Base-by-base conservation (phyloP, 441 rosid species). In the Pelargonium fulgidum region DNA sequence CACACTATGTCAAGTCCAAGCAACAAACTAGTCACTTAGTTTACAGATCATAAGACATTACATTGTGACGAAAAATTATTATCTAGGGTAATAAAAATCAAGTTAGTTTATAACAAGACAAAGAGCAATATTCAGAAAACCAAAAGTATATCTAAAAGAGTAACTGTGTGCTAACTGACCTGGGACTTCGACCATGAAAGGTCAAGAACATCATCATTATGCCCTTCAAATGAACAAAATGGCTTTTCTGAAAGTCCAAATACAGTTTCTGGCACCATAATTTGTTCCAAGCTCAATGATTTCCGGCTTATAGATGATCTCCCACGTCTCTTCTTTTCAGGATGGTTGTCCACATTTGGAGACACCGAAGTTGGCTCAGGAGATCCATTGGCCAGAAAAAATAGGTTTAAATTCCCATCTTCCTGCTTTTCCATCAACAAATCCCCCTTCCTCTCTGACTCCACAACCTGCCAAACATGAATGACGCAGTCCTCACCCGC, bases 131-230 rank as follows among this genome's bases (percentile, higher is more conserved):
- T 19, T 26, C 24, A 24, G 33, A 10, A 62, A 26, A 3, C 3
- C n/a, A 67, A 17, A 48, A 48, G 2, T 1, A 26, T 7, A 26
- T 17, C 2, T 11, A 33, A 45, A 3, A 66, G 33, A 70, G 59
- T 12, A 19, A 42, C 9, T 58, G 39, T 65, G 39, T 13, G 62
- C 45, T 13, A 44, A 76, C 84, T 70, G 62, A 88, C 93, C 93
- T 80, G 89, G 62, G 89, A 82, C 70, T 85, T 82, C 45, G 93
- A 86, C 93, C 93, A 88, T 2, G 93, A 85, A 54, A 88, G 85
- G 68, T 88, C 93, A 22, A 88, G 93, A 36, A 86, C 93, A 54
- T 81, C 90, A 77, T 81, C 73, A 66, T 63, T 69, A 79, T 88
- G 93, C 59, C 93, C 90, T 45, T 72, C 66, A 63, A 88, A 88